phyloP scores from a whole-genome alignment of 2,329 filamentous ascomycete species.

The Stemphylium vesicarium region DNA sequence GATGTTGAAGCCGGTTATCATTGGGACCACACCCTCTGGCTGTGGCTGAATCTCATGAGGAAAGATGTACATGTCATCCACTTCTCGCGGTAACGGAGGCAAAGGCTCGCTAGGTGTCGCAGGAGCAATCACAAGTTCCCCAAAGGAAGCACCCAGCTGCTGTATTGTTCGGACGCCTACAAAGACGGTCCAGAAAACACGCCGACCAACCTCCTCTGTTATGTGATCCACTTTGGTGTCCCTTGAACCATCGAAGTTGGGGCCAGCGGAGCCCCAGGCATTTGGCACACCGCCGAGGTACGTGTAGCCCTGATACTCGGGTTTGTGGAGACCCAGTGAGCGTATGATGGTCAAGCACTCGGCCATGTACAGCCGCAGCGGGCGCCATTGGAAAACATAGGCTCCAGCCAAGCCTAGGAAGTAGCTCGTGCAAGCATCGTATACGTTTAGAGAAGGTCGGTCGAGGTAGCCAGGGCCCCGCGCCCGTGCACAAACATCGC shows the following conservation, averaged over 20 bases:
- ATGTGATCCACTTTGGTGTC: constrained; percentile 53
- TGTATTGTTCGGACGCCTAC: constrained; percentile 77
- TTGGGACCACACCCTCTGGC: constrained; percentile 69
- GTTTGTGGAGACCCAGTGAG: constrained; percentile 69
- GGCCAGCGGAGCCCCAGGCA: constrained; percentile 45
- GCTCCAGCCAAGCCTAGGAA: constrained; percentile 71
- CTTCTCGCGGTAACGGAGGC: constrained; percentile 78
- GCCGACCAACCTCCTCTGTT: constrained; percentile 61
- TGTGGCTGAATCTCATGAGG: constrained; percentile 73
- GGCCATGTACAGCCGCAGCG: constrained; percentile 73
- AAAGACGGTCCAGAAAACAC: constrained; percentile 83
- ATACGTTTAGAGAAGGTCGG: constrained; percentile 60
- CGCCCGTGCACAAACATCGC: constrained; percentile 71
- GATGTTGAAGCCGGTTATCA: constrained; percentile 80
- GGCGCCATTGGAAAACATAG: constrained; percentile 71
- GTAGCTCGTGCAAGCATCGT: constrained; percentile 76
- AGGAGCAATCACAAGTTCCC: constrained; percentile 76
- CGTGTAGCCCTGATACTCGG: constrained; percentile 53
- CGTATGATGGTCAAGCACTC: constrained; percentile 73
- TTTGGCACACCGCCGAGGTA: constrained; percentile 45
- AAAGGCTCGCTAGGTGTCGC: constrained; percentile 77
- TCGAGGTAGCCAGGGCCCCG: constrained; percentile 67
- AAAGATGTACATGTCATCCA: constrained; percentile 83
- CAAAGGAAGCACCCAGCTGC: constrained; percentile 74
- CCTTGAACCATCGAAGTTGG: constrained; percentile 43